Evolutionary conservation across 441 rosid genomes (phyloP), one percentile per base, ranked within the genome.

Genomic region (Eruca vesicaria): DNA sequence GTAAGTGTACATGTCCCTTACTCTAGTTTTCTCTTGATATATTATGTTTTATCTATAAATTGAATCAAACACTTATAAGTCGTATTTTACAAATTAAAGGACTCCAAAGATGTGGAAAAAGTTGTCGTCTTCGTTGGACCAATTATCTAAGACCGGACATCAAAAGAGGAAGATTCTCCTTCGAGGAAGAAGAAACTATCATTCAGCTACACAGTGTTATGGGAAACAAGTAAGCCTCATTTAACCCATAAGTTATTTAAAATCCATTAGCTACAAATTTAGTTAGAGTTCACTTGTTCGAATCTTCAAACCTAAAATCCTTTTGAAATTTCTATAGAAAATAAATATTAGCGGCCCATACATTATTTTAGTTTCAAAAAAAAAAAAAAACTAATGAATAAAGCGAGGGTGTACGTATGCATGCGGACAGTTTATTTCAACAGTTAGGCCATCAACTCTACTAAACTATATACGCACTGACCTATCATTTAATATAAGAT

Each of bases 91-190:
- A 8, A 32, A 35, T 4, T 66, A 61, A 41, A 94, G 93, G 87
- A 60, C 91, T 89, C 26, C 84, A 87, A 76, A 81, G 93, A 67
- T 89, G 93, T n/a, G 93, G 93, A 20, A 89, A 89, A 81, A 89
- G 93, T 55, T 89, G 93, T 21, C 91, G 93, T 50, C 91, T 89
- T 8, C 84, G 93, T 61, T 89, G 93, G 93, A 87, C 90, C 19
- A 89, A 89, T 77, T 89, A 89, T 68, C 82, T 89, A 62, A 76
- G 93, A 57, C 90, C 93, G 32, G 93, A 89, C 71, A 89, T 87
- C 69, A 89, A 80, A 80, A 82, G 93, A 80, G 93, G 93, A 67
- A 73, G 90, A 57, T 87, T 89, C 73, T 82, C 93, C 0, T 89
- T 89, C 11, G 93, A 89, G 79, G 93, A 89, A 81, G 93, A 89